phyloP scores from a whole-genome alignment of 768 basidiomycete genomes.

The Leccinum olivaceopallidum region DNA sequence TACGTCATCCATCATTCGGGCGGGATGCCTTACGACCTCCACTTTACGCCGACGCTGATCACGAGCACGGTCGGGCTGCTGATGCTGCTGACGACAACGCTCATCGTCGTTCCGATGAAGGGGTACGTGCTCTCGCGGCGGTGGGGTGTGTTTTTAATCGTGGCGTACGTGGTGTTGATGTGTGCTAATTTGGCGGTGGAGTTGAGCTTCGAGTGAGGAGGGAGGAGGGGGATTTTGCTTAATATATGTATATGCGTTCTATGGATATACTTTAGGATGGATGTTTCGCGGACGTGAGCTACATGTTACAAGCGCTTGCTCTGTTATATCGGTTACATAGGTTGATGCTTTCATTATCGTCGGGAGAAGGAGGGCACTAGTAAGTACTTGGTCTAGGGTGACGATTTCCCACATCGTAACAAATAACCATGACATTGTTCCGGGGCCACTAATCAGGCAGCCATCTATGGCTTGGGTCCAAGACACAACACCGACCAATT shows the following conservation, averaged over 20 bases:
- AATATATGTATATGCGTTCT: too few relatives aligned
- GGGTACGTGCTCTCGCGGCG: constrained; percentile 73
- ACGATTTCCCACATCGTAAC: too few relatives aligned
- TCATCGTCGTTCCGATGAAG: constrained; percentile 84
- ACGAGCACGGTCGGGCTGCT: constrained; percentile 86
- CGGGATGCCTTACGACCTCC: constrained; percentile 60
- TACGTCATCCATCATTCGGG: constrained; percentile 71
- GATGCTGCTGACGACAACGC: constrained; percentile 66
- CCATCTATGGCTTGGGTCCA: too few relatives aligned
- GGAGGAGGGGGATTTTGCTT: neutral
- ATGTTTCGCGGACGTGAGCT: neutral
- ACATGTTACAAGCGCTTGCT: neutral
- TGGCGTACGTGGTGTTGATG: constrained; percentile 77
- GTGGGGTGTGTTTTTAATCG: constrained; percentile 83
- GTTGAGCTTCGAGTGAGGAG: constrained; percentile 32
- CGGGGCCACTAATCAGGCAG: too few relatives aligned
- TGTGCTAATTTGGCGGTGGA: constrained; percentile 78
- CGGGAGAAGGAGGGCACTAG: too few relatives aligned
- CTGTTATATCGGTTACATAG: too few relatives aligned
- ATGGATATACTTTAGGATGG: neutral
- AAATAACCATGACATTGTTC: too few relatives aligned
- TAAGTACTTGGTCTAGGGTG: too few relatives aligned
- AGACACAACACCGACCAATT: too few relatives aligned
- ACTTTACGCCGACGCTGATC: constrained; percentile 81
- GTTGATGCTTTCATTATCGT: too few relatives aligned